phyloP scores from a whole-genome alignment of 495 filamentous ascomycete genomes.

The Sporormia fimetaria region DNA sequence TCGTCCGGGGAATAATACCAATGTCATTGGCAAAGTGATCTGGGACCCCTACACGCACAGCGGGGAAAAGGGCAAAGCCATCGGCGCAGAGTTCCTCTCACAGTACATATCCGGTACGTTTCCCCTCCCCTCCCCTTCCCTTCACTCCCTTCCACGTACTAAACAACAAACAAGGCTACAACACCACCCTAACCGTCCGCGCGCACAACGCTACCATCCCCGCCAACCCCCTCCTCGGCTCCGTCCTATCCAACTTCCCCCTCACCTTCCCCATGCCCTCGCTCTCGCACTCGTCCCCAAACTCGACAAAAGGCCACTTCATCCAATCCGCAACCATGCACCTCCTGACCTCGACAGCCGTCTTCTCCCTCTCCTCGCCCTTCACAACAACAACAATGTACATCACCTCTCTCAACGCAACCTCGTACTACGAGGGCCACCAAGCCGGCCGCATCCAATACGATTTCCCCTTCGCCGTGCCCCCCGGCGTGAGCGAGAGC shows the following conservation, averaged over 20 bases:
- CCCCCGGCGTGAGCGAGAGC: constrained; percentile 56
- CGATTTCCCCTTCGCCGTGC: constrained; percentile 60
- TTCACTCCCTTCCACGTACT: background rate
- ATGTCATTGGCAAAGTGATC: constrained; percentile 52
- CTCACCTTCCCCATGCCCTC: constrained; percentile 60
- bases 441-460: constrained; percentile 66
- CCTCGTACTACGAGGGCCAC: constrained; percentile 70
- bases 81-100: constrained; percentile 64
- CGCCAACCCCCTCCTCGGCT: constrained; percentile 56
- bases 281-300: constrained; percentile 46
- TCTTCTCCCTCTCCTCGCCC: constrained; percentile 74
- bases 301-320: constrained; percentile 46
- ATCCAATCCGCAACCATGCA: constrained; percentile 78
- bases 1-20: constrained; percentile 56
- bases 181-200: constrained; percentile 63
- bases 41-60: constrained; percentile 60
- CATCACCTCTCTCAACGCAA: constrained; percentile 69
- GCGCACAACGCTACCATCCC: constrained; percentile 63
- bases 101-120: constrained; percentile 69
- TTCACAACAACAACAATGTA: constrained; percentile 57
- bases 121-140: background rate
- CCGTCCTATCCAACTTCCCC: constrained; percentile 55
- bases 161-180: constrained; percentile 43
- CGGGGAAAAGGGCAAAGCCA: constrained; percentile 45
- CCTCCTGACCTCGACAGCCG: constrained; percentile 72